Evolutionary conservation across 495 filamentous ascomycete genomes (phyloP).

Genomic region (Hypoxylon subgilvum): DNA sequence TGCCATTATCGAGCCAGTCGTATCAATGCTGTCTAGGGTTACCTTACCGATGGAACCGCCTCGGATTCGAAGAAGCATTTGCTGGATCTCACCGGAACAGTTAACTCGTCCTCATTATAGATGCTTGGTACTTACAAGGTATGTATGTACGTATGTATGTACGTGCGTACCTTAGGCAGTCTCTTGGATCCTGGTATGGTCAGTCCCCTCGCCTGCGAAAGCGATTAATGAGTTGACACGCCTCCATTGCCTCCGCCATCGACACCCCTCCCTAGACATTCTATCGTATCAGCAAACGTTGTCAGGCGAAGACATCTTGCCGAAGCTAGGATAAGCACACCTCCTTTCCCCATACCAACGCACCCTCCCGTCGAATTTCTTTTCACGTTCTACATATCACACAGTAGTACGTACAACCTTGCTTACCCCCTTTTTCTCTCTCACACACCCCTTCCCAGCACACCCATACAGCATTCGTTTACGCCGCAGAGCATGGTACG

Average conservation of each 20-base stretch:
- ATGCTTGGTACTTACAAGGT: conserved; percentile 1
- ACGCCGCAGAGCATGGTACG: conserved; percentile 36
- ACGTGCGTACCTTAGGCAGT: not conserved
- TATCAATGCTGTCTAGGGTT: conserved; percentile 33
- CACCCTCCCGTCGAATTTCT: conserved; percentile 33
- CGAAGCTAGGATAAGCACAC: conserved; percentile 38
- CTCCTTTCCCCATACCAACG: conserved; percentile 32
- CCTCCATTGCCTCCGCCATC: conserved; percentile 24
- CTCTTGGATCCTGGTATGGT: conserved; percentile 10
- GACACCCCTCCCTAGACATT: conserved; percentile 12
- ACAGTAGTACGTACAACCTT: too few species aligned
- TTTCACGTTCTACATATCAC: conserved; percentile 34
- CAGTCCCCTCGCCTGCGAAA: conserved; percentile 19
- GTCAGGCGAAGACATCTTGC: conserved; percentile 27
- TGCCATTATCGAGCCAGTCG: conserved; percentile 33
- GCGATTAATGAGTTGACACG: conserved; percentile 32
- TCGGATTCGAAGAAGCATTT: conserved; percentile 43
- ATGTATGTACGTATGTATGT: conserved; percentile 1
- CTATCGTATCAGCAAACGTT: conserved; percentile 19
- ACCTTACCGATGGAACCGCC: conserved; percentile 45
- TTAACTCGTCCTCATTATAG: conserved; percentile 30
- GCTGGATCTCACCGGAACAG: conserved; percentile 41
- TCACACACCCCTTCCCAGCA: conserved; percentile 1
- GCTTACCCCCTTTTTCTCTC: conserved; percentile 15
- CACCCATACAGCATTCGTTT: conserved; percentile 26